Evolutionary conservation across 2,329 filamentous ascomycete genomes (phyloP), one percentile per base, ranked within the genome.

Genomic region (Cladosporium phlei): DNA sequence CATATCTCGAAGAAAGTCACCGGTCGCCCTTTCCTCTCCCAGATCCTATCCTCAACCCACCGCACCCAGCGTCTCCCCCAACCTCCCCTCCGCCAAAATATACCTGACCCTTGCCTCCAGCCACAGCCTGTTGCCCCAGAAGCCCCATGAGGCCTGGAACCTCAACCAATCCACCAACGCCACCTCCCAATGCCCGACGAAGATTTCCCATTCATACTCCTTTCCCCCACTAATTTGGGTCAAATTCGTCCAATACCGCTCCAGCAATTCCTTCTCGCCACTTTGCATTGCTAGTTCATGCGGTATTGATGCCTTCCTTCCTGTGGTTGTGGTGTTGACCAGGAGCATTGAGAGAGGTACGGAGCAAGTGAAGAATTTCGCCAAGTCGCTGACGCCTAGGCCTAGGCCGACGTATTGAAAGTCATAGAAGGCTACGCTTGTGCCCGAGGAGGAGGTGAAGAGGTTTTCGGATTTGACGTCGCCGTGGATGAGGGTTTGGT

Each of bases 391-490:
- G 0, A 79, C 80, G 0, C 82, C 82, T 0, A 85, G 59, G 0
- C 82, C 82, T 0, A 83, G 62, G 0, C 83, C 83, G 0, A 77
- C 74, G 53, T 86, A 86, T 54, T 86, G 82, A 47, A 86, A 86
- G 58, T 86, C 83, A 55, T 80, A 85, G 52, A 86, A 82, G 0
- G 78, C 80, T 2, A 81, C 79, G 3, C 66, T 49, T 2, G 74
- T 63, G 1, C 77, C 79, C 0, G 59, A 53, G 0, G 57, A 48
- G 0, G 68, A 79, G 0, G 77, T 78, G 56, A 84, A 84, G 5
- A 85, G 69, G 49, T 86, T 86, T 54, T 85, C 81, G 0, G 78
- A 82, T 60, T 86, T 86, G 42, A 85, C 80, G 47, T 86, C 82
- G 6, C 82, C 82, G 55, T 86, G 82, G 6, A 86, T 77, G 12